Conservation (phyloP, 164 flowering plant genomes). For the Platanus orientalis region DNA sequence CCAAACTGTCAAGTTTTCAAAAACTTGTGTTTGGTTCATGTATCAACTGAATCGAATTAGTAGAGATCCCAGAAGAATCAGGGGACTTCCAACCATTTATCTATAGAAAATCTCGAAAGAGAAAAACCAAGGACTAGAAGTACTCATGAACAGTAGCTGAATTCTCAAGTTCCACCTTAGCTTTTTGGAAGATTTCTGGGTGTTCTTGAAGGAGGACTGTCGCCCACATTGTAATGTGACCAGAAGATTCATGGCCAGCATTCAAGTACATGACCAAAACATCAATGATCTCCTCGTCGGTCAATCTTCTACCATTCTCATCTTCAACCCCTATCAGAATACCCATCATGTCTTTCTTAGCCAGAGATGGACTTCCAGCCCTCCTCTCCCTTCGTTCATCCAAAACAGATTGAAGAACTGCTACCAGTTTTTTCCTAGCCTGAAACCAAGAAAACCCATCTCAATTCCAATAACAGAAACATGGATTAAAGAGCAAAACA, state of each 20-base stretch:
- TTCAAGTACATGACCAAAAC: constrained; percentile 80
- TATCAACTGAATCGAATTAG: too few relatives aligned
- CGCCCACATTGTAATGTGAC: constrained; percentile 86
- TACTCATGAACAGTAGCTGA: constrained; percentile 1
- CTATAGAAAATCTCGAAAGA: too few relatives aligned
- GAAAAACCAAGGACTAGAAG: too few relatives aligned
- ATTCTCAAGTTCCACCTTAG: constrained; percentile 52
- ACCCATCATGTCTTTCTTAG: constrained; percentile 85
- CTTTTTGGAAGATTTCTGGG: constrained; percentile 57
- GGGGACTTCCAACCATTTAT: too few relatives aligned
- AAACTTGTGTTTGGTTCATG: too few relatives aligned
- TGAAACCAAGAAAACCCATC: constrained; percentile 15
- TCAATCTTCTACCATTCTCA: constrained; percentile 63
- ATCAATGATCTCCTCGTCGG: constrained; percentile 84
- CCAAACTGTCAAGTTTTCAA: too few relatives aligned
- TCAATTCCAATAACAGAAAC: not conserved
- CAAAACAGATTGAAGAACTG: constrained; percentile 47
- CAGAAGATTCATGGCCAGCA: constrained; percentile 98
- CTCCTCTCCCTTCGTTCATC: constrained; percentile 40
- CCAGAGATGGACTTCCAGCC: not conserved
- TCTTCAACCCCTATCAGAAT: constrained; percentile 55
- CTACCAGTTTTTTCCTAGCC: constrained; percentile 81
- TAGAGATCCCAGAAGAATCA: too few relatives aligned
- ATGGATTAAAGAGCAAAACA: not conserved
- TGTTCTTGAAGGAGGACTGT: constrained; percentile 57